These are phyloP conservation scores for Chlorella variabilis DNA, from an alignment of 163 green algal genomes.

Conservation along the genomic window DNA sequence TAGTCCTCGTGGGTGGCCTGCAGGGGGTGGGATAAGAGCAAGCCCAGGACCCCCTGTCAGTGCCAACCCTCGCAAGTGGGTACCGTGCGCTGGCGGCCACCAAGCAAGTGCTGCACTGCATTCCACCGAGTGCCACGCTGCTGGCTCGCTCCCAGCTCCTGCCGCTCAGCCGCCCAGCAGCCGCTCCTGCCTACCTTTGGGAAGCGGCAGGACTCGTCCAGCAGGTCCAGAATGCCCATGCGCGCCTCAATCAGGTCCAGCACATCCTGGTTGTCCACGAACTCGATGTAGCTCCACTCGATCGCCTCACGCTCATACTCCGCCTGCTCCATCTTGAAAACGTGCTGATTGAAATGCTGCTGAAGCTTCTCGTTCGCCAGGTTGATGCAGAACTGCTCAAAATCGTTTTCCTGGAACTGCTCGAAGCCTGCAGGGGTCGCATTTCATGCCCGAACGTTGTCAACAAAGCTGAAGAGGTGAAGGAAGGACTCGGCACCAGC, in stretches of 20 bases:
- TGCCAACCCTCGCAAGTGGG: too few relatives aligned
- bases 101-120: too few relatives aligned
- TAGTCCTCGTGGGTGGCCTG: slow-evolving; percentile 86
- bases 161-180: too few relatives aligned
- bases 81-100: too few relatives aligned
- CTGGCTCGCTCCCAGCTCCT: too few relatives aligned
- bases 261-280: slow-evolving; percentile 98
- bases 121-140: too few relatives aligned
- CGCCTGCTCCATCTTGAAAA: slow-evolving; percentile 99
- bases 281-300: slow-evolving; percentile 98
- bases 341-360: slow-evolving; percentile 99
- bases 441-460: too few relatives aligned
- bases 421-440: slow-evolving; percentile 93
- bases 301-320: slow-evolving; percentile 99
- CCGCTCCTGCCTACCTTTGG: slow-evolving; percentile 45
- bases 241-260: slow-evolving; percentile 95
- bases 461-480: too few relatives aligned
- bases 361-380: slow-evolving; percentile 99
- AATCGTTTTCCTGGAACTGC: slow-evolving; percentile 89
- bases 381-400: slow-evolving; percentile 99
- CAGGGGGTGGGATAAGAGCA: neutral
- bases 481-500: too few relatives aligned
- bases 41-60: too few relatives aligned
- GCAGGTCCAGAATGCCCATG: slow-evolving; percentile 88
- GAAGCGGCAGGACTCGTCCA: slow-evolving; percentile 95